Evolutionary conservation across 148 eudicot genomes (phyloP), one percentile per base, ranked within the genome.

Genomic region (Silene uniflora): DNA sequence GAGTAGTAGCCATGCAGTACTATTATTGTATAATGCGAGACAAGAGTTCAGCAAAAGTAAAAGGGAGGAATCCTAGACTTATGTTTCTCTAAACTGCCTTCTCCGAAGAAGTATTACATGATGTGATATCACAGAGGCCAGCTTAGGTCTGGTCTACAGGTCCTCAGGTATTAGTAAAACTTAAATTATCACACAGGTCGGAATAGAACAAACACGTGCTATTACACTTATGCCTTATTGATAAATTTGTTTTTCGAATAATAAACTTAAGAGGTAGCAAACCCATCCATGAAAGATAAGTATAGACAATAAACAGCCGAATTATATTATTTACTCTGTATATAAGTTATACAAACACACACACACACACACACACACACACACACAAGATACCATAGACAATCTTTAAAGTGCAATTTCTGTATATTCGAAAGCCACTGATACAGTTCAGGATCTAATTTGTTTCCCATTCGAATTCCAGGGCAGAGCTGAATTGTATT

Each of bases 381-480:
- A 73, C 69, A 39, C 66, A 80, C 27, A 29, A 23, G 39, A 66
- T 72, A 44, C 47, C 10, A 60, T 19, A 42, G 6, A 67, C 62
- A 75, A 22, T 59, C 63, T 56, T 76, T 25, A 32, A 44, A 25
- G 35, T 72, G 16, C 56, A n/a, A 21, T 35, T 22, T 18, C 75
- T 62, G 69, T 67, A 18, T 62, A 67, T 66, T 42, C n/a, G 10
- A 23, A 14, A 24, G 77, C 60, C 64, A 56, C 55, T 19, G 14
- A 18, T 72, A 55, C 29, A 55, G 47, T 68, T 67, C 62, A 59
- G 25, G 49, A 69, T 78, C 83, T 79, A 85, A 49, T 62, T 44
- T 77, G 49, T 80, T 74, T 88, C 83, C 87, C 7, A 83, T 84
- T 87, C 91, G 78, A 91, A 95, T 90, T 93, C 97, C 46, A 89